Conservation (phyloP, 257 asterid genomes). For the Nicotiana undulata region DNA sequence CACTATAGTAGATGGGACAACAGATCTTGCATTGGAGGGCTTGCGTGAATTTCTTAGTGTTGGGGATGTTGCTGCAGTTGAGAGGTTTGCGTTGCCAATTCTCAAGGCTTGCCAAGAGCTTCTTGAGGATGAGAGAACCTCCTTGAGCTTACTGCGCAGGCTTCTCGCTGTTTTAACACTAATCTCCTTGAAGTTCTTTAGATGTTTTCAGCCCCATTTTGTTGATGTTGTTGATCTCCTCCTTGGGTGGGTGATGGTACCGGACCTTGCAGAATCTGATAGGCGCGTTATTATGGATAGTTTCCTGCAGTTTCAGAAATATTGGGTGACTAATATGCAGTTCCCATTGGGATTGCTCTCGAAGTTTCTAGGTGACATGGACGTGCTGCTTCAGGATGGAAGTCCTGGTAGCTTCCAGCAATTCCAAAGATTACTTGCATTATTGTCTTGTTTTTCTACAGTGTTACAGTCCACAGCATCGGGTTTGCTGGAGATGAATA, state of each 20-base stretch:
- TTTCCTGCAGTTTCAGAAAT: constrained; percentile 93
- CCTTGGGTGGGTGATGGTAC: constrained; percentile 98
- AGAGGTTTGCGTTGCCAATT: constrained; percentile 86
- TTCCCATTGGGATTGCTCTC: constrained; percentile 86
- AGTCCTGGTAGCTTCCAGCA: constrained; percentile 78
- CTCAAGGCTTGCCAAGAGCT: constrained; percentile 96
- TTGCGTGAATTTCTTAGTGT: constrained; percentile 81
- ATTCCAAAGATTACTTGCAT: constrained; percentile 72
- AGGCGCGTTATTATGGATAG: constrained; percentile 85
- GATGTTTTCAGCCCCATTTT: constrained; percentile 95
- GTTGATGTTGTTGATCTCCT: constrained; percentile 92
- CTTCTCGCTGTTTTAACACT: constrained; percentile 71
- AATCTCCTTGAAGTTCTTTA: constrained; percentile 77
- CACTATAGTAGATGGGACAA: constrained; percentile 43
- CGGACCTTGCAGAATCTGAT: constrained; percentile 70
- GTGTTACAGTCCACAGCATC: constrained; percentile 93
- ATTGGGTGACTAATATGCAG: constrained; percentile 96
- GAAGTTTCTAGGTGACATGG: constrained; percentile 96
- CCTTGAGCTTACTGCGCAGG: constrained; percentile 63
- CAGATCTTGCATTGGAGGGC: constrained; percentile 80
- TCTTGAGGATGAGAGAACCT: constrained; percentile 96
- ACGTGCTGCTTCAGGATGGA: constrained; percentile 77
- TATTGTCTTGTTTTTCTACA: constrained; percentile 80
- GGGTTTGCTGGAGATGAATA: constrained; percentile 88
- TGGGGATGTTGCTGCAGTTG: constrained; percentile 83